These are phyloP conservation scores for Calycina herbarum DNA, from an alignment of 2,329 filamentous ascomycete species.

Conservation along the genomic window DNA sequence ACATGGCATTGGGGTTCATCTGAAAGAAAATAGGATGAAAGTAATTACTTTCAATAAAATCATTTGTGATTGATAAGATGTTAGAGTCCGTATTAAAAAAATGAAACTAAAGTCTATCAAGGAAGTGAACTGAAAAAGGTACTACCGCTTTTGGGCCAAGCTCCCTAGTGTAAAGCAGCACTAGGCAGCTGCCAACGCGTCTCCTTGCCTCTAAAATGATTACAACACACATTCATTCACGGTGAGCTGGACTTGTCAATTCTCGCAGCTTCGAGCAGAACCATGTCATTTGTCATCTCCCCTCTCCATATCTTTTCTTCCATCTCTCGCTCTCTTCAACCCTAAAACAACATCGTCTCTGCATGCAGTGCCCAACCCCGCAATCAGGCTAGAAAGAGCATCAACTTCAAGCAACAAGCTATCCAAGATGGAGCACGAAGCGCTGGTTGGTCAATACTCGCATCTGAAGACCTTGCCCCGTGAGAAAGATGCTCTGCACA, in stretches of 20 bases:
- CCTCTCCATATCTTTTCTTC: not conserved
- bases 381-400: not conserved
- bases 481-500: slow-evolving; percentile 53
- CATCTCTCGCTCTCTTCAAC: not conserved
- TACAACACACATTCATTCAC: not conserved
- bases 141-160: not conserved
- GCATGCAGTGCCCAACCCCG: not conserved
- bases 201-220: not conserved
- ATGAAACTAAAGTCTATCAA: no score
- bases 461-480: slow-evolving; percentile 51
- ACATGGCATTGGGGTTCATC: not conserved
- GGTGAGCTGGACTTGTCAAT: not conserved
- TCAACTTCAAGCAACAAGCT: not conserved
- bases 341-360: not conserved
- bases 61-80: not conserved
- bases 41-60: not conserved
- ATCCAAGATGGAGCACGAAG: slow-evolving; percentile 39
- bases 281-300: not conserved
- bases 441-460: slow-evolving; percentile 51
- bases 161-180: not conserved
- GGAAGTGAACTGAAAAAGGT: not conserved
- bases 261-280: not conserved
- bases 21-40: not conserved
- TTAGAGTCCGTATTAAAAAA: not conserved
- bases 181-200: not conserved